A percentile compares a stretch with the other conserved stretches of the same genome.
Evolutionary conservation across 129 eudicot species (phyloP).

Genomic region (Heracleum sosnowskyi): DNA sequence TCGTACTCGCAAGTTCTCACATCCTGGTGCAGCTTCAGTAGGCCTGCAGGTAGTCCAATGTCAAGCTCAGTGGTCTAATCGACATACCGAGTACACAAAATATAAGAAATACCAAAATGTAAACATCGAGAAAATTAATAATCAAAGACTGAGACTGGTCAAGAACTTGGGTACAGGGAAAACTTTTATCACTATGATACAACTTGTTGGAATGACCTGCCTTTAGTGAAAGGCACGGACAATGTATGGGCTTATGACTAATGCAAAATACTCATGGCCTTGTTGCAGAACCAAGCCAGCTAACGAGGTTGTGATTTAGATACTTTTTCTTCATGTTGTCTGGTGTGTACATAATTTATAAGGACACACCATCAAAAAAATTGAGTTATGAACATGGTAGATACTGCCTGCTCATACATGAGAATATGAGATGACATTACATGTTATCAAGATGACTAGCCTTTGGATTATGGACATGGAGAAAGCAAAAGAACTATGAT

Average conservation of each 20-base stretch:
- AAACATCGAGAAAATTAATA: no score
- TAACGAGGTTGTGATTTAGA: background rate
- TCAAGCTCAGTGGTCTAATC: background rate
- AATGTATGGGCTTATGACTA: background rate
- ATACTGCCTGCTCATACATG: background rate
- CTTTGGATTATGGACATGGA: no score
- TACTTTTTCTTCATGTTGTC: background rate
- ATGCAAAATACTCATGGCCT: background rate
- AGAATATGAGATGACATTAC: background rate
- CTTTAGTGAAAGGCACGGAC: no score
- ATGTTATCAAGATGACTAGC: no score
- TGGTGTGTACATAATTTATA: background rate
- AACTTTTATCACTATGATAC: no score
- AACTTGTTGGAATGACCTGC: no score
- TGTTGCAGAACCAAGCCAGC: background rate
- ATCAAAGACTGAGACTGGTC: no score
- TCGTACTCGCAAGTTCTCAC: conserved; percentile 54
- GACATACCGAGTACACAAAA: background rate
- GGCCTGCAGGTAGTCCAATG: conserved; percentile 21
- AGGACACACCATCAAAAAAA: background rate
- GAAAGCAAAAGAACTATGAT: no score
- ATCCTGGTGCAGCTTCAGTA: conserved; percentile 40
- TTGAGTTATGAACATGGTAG: background rate
- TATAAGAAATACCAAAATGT: background rate
- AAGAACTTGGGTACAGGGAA: no score